Conservation (phyloP, 1,284 basidiomycete species). For the Neonothopanus nambi region DNA sequence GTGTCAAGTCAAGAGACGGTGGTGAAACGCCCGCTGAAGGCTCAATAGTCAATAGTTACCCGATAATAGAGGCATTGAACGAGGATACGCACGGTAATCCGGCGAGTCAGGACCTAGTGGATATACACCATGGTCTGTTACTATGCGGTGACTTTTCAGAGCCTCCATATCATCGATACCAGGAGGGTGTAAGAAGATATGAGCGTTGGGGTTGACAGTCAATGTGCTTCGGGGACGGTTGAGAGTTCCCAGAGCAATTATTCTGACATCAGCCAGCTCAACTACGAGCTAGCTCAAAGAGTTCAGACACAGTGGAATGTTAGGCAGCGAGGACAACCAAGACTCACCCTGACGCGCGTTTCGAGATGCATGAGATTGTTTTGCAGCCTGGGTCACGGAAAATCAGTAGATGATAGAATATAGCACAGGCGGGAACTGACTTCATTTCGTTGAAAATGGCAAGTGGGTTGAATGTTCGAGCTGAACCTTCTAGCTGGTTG, state of each 20-base stretch:
- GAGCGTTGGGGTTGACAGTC: conserved; percentile 65
- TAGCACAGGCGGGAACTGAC: conserved; percentile 38
- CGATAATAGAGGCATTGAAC: neutral
- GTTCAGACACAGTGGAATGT: conserved; percentile 13
- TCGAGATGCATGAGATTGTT: conserved; percentile 62
- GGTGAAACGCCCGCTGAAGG: conserved; percentile 8
- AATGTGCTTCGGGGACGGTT: conserved; percentile 56
- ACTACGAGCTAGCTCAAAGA: conserved; percentile 54
- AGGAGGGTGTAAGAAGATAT: conserved; percentile 64
- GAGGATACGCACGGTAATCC: conserved; percentile 6
- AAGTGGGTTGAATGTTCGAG: conserved; percentile 67
- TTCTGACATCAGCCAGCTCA: conserved; percentile 69
- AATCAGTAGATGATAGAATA: neutral
- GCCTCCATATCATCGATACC: conserved; percentile 40
- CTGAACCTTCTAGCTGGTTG: conserved; percentile 65
- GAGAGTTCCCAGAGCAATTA: conserved; percentile 68
- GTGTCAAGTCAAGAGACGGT: conserved; percentile 14
- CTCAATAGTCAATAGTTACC: neutral
- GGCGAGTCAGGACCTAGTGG: conserved; percentile 29
- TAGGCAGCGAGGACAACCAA: neutral
- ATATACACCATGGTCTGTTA: conserved; percentile 37
- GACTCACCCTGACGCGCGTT: conserved; percentile 58
- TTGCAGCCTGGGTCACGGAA: conserved; percentile 48
- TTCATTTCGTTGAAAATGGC: conserved; percentile 72
- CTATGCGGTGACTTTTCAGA: conserved; percentile 12